A percentile compares a stretch with the other conserved stretches of the same genome.
Conservation (phyloP, 2,329 filamentous ascomycete genomes). For the Ophiosphaerella herpotricha region DNA sequence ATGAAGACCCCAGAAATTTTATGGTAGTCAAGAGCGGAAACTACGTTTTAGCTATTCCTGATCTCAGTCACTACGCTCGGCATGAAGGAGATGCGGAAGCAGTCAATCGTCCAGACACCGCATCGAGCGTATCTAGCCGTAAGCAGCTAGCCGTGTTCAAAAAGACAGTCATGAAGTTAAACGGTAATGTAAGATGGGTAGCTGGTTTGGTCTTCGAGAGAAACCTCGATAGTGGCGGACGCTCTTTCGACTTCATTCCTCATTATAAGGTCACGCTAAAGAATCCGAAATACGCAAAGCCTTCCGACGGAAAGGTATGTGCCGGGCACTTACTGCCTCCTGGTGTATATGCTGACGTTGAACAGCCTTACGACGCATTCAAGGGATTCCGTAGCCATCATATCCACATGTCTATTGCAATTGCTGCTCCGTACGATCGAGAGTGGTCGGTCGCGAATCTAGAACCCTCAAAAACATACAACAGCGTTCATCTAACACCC, state of each 20-base stretch:
- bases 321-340: neutral
- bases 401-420: conserved; percentile 91
- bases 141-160: conserved; percentile 86
- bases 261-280: conserved; percentile 91
- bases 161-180: conserved; percentile 98
- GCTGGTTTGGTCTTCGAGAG: conserved; percentile 91
- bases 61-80: conserved; percentile 86
- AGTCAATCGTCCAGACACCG: conserved; percentile 59
- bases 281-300: conserved; percentile 73
- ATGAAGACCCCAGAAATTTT: conserved; percentile 87
- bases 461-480: conserved; percentile 86
- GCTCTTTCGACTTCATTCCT: conserved; percentile 86
- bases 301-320: conserved; percentile 52
- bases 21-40: conserved; percentile 96
- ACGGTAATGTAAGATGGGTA: conserved; percentile 92
- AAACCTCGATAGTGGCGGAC: conserved; percentile 70
- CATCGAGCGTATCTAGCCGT: conserved; percentile 65
- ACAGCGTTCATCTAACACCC: conserved; percentile 91
- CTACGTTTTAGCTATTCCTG: conserved; percentile 91
- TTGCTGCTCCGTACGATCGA: conserved; percentile 82
- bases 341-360: conserved; percentile 18
- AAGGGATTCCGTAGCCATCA: conserved; percentile 94
- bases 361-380: conserved; percentile 81
- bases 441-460: conserved; percentile 81
- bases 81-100: conserved; percentile 58